Percentiles rank a stretch among this genome's conserved stretches.
phyloP scores from a whole-genome alignment of 768 basidiomycete species.

The Pleurotus tuber-regium region DNA sequence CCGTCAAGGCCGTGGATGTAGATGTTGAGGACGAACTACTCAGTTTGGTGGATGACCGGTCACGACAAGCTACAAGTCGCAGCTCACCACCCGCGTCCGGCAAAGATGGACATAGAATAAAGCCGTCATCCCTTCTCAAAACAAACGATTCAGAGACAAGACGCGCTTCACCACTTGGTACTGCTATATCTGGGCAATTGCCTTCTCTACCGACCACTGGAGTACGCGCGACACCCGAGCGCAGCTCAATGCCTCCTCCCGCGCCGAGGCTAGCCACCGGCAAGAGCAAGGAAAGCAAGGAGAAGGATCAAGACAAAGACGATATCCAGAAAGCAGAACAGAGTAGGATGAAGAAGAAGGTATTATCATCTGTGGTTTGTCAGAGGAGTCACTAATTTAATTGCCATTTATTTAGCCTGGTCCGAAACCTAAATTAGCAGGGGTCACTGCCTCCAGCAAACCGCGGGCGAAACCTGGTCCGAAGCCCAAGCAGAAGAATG shows the following conservation, averaged over 20 bases:
- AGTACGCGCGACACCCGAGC: constrained; percentile 32
- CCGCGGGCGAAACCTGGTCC: constrained; percentile 28
- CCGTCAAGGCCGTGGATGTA: constrained; percentile 26
- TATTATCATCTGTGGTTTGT: constrained; percentile 30
- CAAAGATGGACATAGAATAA: constrained; percentile 8
- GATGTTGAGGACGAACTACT: constrained; percentile 67
- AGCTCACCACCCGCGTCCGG: constrained; percentile 12
- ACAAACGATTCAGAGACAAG: background rate
- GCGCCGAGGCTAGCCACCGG: constrained; percentile 22
- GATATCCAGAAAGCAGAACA: constrained; percentile 19
- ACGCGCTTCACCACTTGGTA: constrained; percentile 14
- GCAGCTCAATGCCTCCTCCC: constrained; percentile 62
- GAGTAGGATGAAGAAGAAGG: constrained; percentile 42
- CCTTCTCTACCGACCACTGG: constrained; percentile 14
- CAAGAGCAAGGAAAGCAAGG: constrained; percentile 30
- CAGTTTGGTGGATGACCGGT: constrained; percentile 59
- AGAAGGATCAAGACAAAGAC: constrained; percentile 21
- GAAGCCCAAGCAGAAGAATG: constrained; percentile 27
- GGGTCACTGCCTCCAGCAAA: constrained; percentile 22
- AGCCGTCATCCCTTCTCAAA: constrained; percentile 6
- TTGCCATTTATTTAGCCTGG: constrained; percentile 11
- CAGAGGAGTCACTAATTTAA: background rate
- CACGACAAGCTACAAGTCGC: constrained; percentile 14
- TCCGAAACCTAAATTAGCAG: constrained; percentile 20
- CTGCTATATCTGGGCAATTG: constrained; percentile 7